Evolutionary conservation across 805 yeast species (phyloP).

Genomic region (Tetrapisispora iriomotensis): DNA sequence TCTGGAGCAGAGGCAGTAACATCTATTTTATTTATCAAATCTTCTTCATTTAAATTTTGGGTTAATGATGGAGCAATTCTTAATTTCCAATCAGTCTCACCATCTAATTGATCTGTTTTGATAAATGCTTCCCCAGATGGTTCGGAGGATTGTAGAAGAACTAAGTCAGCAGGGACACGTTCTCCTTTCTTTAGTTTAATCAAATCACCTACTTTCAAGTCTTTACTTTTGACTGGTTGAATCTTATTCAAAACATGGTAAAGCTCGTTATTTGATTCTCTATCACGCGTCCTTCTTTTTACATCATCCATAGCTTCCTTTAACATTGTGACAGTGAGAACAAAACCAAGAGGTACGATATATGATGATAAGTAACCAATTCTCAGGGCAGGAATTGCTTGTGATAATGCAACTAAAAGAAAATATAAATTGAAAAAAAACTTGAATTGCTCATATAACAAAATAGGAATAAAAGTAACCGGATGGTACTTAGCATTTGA

Average conservation of each 20-base stretch:
- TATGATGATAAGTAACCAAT: conserved; percentile 92
- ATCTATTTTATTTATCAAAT: conserved; percentile 39
- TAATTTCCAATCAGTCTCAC: conserved; percentile 98
- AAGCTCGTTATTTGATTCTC: conserved; percentile 74
- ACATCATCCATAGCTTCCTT: conserved; percentile 95
- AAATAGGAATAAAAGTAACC: conserved; percentile 75
- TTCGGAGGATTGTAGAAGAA: conserved; percentile 76
- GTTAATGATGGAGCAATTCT: conserved; percentile 69
- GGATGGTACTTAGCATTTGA: conserved; percentile 93
- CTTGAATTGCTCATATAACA: conserved; percentile 91
- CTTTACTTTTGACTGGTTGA: conserved; percentile 42
- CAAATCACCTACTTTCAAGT: conserved; percentile 77
- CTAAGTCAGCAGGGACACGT: conserved; percentile 89
- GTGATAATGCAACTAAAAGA: conserved; percentile 86
- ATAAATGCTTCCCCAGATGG: conserved; percentile 79
- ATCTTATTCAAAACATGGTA: conserved; percentile 56
- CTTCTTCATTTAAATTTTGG: conserved; percentile 46
- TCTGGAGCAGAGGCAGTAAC: conserved; percentile 75
- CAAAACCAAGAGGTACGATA: conserved; percentile 90
- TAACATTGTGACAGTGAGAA: conserved; percentile 81
- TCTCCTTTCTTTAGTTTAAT: conserved; percentile 69
- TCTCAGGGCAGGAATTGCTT: conserved; percentile 76
- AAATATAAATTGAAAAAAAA: conserved; percentile 92
- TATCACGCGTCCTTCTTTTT: conserved; percentile 80
- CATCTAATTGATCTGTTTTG: conserved; percentile 95